phyloP scores from a whole-genome alignment of 2,329 filamentous ascomycete genomes.

The Xylariomycetidae sp. region DNA sequence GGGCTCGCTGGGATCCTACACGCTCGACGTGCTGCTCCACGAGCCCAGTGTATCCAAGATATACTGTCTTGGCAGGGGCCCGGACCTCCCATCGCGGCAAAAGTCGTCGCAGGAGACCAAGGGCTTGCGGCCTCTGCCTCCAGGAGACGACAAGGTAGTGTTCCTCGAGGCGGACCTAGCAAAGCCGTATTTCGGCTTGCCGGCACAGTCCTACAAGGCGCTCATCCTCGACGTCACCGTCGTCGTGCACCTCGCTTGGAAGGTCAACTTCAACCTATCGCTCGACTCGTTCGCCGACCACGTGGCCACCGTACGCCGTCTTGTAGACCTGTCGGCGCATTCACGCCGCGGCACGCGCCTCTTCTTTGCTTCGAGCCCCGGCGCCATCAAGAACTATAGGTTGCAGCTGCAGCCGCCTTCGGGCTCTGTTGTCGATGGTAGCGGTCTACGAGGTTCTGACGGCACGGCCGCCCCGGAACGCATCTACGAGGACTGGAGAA shows the following conservation, averaged over 20 bases:
- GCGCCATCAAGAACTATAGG: constrained; percentile 7
- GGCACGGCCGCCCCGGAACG: constrained; percentile 5
- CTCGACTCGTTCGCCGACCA: constrained; percentile 11
- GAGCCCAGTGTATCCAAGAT: constrained; percentile 8
- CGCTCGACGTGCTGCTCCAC: constrained; percentile 12
- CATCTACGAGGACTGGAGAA: constrained; percentile 10
- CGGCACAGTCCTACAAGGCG: constrained; percentile 4
- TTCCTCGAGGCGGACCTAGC: constrained; percentile 12
- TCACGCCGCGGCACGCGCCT: constrained; percentile 11
- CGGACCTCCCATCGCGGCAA: constrained; percentile 4
- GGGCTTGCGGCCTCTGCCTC: constrained; percentile 8
- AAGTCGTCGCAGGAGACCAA: constrained; percentile 7
- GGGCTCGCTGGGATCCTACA: constrained; percentile 17
- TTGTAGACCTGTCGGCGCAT: constrained; percentile 14
- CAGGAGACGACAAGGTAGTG: constrained; percentile 8
- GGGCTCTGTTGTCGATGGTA: too few species aligned
- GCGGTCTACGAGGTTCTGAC: too few species aligned
- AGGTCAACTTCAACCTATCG: constrained; percentile 18
- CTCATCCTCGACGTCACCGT: constrained; percentile 8
- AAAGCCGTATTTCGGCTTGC: constrained; percentile 13
- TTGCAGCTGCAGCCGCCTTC: too few species aligned
- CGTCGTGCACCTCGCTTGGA: constrained; percentile 16
- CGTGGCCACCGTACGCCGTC: constrained; percentile 5
- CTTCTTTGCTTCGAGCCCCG: constrained; percentile 17
- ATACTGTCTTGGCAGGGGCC: constrained; percentile 16